phyloP scores from a whole-genome alignment of 176 grass and related monocot species.

The Eremochloa ophiuroides region DNA sequence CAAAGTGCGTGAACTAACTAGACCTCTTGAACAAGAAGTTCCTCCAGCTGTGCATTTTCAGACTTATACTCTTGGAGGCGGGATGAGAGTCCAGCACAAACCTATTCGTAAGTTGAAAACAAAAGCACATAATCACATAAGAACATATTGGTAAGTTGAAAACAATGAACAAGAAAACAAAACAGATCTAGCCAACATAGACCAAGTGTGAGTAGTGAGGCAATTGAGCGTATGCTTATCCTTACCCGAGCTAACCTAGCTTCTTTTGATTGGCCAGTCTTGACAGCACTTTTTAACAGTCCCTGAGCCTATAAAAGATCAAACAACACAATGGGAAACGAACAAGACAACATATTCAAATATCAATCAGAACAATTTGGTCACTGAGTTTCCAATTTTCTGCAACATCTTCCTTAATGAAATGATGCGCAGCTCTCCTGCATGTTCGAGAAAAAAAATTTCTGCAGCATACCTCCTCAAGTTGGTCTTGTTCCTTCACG shows the following conservation, averaged over 20 bases:
- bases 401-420: not conserved
- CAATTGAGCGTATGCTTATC: slow-evolving; percentile 24
- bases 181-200: slow-evolving; percentile 8
- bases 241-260: slow-evolving; percentile 98
- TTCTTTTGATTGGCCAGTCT: slow-evolving; percentile 98
- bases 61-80: slow-evolving; percentile 99
- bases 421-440: not conserved
- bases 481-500: slow-evolving; percentile 81
- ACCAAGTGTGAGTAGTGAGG: slow-evolving; percentile 3
- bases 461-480: slow-evolving; percentile 71
- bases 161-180: slow-evolving; percentile 1
- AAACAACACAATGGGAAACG: slow-evolving; percentile 28
- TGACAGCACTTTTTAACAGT: slow-evolving; percentile 79
- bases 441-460: not conserved
- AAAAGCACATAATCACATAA: slow-evolving; percentile 7
- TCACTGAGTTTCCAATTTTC: slow-evolving; percentile 1
- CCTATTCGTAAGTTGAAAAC: slow-evolving; percentile 47
- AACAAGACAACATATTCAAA: slow-evolving; percentile 8
- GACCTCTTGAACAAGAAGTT: slow-evolving; percentile 95
- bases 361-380: slow-evolving; percentile 21
- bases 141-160: slow-evolving; percentile 41
- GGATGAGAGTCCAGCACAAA: slow-evolving; percentile 94
- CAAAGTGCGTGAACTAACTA: slow-evolving; percentile 6
- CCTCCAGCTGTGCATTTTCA: slow-evolving; percentile 94
- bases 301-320: slow-evolving; percentile 75